Percentiles rank a stretch among this genome's conserved stretches.
Conservation (phyloP, 441 rosid genomes). For the Lepidium campestre region DNA sequence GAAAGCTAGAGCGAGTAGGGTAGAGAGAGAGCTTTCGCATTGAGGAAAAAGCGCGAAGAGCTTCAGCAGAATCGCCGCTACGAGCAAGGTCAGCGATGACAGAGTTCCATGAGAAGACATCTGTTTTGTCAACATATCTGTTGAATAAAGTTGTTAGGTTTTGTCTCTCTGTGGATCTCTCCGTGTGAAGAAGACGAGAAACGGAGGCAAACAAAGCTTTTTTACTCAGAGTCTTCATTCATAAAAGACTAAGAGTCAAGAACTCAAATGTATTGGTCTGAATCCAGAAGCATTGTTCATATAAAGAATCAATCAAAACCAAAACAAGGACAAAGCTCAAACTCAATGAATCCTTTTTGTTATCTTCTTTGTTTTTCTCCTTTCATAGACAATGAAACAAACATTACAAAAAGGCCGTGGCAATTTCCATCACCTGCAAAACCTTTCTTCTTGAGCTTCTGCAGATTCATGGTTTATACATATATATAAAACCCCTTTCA, state of each 20-base stretch:
- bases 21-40: conserved; percentile 65
- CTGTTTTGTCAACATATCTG: conserved; percentile 63
- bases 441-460: conserved; percentile 2
- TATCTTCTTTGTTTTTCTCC: neutral
- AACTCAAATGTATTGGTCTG: neutral
- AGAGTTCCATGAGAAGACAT: conserved; percentile 79
- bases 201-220: neutral
- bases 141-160: conserved; percentile 55
- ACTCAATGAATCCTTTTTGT: conserved; percentile 19
- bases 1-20: conserved; percentile 74
- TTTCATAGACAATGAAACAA: conserved; percentile 23
- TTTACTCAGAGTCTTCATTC: conserved; percentile 35
- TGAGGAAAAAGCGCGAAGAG: conserved; percentile 74
- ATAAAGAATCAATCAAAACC: neutral
- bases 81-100: conserved; percentile 80
- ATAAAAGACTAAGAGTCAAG: neutral
- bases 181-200: conserved; percentile 21
- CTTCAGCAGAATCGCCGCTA: conserved; percentile 60
- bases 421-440: conserved; percentile 11
- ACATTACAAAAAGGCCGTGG: conserved; percentile 36
- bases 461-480: conserved; percentile 13
- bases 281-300: neutral
- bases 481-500: neutral
- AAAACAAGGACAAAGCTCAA: conserved; percentile 26
- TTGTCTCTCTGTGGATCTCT: conserved; percentile 32